Conservation (phyloP, 2,329 filamentous ascomycete species). For the Ophiostoma australiae region DNA sequence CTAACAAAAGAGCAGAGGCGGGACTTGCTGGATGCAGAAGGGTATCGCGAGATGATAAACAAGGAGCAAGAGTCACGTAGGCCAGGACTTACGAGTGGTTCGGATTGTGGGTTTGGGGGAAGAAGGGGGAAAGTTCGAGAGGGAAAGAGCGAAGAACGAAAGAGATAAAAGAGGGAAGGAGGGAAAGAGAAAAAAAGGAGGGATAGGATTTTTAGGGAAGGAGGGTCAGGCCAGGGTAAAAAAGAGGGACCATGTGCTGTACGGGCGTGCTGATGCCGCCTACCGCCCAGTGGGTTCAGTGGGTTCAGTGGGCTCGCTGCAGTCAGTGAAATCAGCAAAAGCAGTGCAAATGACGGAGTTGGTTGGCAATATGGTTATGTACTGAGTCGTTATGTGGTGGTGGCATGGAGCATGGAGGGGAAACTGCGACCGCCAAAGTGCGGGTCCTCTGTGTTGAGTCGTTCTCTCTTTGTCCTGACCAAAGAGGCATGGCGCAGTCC, state of each 20-base stretch:
- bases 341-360: slow-evolving; percentile 11
- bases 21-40: not conserved
- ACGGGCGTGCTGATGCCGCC: not conserved
- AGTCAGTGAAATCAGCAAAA: not conserved
- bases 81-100: slow-evolving; percentile 14
- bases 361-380: not conserved
- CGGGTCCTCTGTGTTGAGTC: slow-evolving; percentile 6
- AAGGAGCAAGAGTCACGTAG: slow-evolving; percentile 8
- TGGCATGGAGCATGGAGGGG: slow-evolving; percentile 14
- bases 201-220: not conserved
- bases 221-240: slow-evolving; percentile 4
- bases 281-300: not conserved
- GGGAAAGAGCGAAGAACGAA: slow-evolving; percentile 17
- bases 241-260: slow-evolving; percentile 11
- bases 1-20: not conserved
- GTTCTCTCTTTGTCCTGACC: slow-evolving; percentile 7
- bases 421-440: slow-evolving; percentile 17
- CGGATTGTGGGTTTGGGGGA: slow-evolving; percentile 18
- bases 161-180: slow-evolving; percentile 10
- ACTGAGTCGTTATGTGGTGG: not conserved
- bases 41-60: slow-evolving; percentile 16
- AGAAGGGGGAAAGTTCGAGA: slow-evolving; percentile 9
- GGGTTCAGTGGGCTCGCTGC: not conserved
- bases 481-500: not conserved
- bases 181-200: slow-evolving; percentile 4